Evolutionary conservation across 1,139 yeast species (phyloP), one percentile per base, ranked within the genome.

Genomic region (Lodderomyces pseudojiufengensis): DNA sequence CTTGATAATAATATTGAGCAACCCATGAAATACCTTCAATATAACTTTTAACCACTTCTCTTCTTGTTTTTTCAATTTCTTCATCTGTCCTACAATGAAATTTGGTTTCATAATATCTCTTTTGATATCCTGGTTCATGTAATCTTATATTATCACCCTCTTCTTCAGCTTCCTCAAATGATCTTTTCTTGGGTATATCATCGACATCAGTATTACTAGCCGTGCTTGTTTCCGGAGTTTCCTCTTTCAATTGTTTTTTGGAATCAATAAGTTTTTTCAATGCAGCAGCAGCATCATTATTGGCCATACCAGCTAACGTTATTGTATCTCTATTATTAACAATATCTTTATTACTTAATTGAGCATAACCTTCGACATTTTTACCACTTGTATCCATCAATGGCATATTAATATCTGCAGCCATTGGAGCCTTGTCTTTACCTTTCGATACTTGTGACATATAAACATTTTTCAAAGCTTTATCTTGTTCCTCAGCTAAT

Each of bases 11-110:
- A 58, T 94, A 94, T 38, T 85, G 62, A 43, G 92, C 67, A 1
- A 84, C 96, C 99, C 99, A 94, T 12, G 95, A 80, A 5, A 92
- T 84, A 42, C 99, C 99, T 59, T 92, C 97, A 40, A 94, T 74
- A 54, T 94, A 94, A 40, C 80, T 76, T 35, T 68, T 67, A 0
- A 82, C 90, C 51, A 92, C 79, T 29, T 75, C 70, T 41, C 73
- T 72, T 36, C 83, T 73, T 26, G 78, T 69, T 11, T 59, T 57
- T 2, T 74, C 72, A 24, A 80, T 71, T 46, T 84, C 85, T 29
- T 74, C 78, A 4, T 71, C 71, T 7, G 70, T 67, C 5, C 63
- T 51, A 12, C 80, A 71, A 44, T 77, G 76, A 52, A 90, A 87
- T 55, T 94, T 94, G 32, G 73, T 70, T 38, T 73, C 69, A 54